A percentile compares a stretch with the other conserved stretches of the same genome.
These are phyloP conservation scores for Zygoascus ofunaensis DNA, from an alignment of 805 yeast genomes.

Conservation along the genomic window DNA sequence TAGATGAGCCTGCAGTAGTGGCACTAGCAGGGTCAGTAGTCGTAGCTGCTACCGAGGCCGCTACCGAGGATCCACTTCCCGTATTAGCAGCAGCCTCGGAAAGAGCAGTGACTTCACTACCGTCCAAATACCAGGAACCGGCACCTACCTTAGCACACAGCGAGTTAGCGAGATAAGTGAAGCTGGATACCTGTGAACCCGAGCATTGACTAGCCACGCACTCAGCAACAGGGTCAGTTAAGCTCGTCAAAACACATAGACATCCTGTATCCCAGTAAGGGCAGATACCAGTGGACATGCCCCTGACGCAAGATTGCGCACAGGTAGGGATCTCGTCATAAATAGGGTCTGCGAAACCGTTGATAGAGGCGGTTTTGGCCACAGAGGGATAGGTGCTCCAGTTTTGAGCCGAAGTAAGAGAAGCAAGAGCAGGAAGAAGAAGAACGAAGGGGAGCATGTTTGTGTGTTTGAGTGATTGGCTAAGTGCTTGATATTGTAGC, in stretches of 20 bases:
- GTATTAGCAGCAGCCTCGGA: conserved; percentile 13
- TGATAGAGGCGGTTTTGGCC: conserved; percentile 38
- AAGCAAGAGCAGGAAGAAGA: conserved; percentile 3
- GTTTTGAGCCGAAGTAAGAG: conserved; percentile 10
- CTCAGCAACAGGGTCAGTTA: conserved; percentile 37
- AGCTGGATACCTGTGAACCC: conserved; percentile 32
- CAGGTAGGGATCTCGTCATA: conserved; percentile 33
- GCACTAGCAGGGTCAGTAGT: conserved; percentile 11
- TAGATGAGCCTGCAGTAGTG: conserved; percentile 6
- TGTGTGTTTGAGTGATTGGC: not conserved
- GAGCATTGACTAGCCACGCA: conserved; percentile 35
- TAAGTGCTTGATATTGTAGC: too few species aligned
- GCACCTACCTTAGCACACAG: conserved; percentile 38
- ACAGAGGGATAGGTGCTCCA: conserved; percentile 38
- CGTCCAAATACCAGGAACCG: conserved; percentile 9
- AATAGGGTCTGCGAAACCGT: conserved; percentile 41
- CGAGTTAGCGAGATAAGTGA: conserved; percentile 36
- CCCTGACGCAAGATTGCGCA: conserved; percentile 36
- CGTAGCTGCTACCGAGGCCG: conserved; percentile 10
- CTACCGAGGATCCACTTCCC: conserved; percentile 9
- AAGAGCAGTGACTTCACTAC: conserved; percentile 9
- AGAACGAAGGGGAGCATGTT: not conserved
- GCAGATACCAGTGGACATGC: conserved; percentile 20
- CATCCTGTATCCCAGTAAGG: conserved; percentile 48
- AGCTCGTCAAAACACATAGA: conserved; percentile 42